Evolutionary conservation across 2,329 filamentous ascomycete genomes (phyloP), one percentile per base, ranked within the genome.

Genomic region (Dothideomycetidae sp.): DNA sequence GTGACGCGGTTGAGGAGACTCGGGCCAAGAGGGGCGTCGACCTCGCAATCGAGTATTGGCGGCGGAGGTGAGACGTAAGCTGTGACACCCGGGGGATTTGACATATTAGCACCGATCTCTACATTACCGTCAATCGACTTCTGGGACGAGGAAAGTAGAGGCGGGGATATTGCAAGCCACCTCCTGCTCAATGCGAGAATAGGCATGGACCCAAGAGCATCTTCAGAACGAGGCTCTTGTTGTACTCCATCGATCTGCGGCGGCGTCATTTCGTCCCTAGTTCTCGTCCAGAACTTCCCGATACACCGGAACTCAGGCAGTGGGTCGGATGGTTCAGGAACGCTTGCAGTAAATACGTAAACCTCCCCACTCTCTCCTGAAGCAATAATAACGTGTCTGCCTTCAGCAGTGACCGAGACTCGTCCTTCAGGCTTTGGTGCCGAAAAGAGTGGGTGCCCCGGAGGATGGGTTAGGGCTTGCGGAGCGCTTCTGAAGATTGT

Each of bases 331-430:
- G 50, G 44, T 14, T 44, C 50, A 31, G 51, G 50, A 18, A 45
- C 38, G 31, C 54, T 55, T 1, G 56, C 53, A 4, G 58, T 50
- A 44, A 66, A 96, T 5, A 93, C 64, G 68, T 81, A 93, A 31
- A 88, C 76, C 59, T 96, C 88, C 10, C 88, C 88, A 34, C 83
- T 93, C 14, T 69, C 61, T 2, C 84, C 85, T 34, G 85, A 94
- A 38, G 80, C 74, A 19, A 94, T 64, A 3, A 78, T 68, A 26
- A 94, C 53, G 48, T 72, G 81, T 19, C 75, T 78, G 3, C 71
- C 73, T 48, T 81, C 79, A 9, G 80, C 78, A 49, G 78, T 73
- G 38, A 94, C 64, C 31, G 71, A 75, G 41, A 94, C 67, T 16
- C 81, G 75, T 15, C 83, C 84, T 4, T 71, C 70, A 0, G 83